Base-by-base conservation (phyloP, 257 asterid genomes). In the Solanum pimpinellifolium region DNA sequence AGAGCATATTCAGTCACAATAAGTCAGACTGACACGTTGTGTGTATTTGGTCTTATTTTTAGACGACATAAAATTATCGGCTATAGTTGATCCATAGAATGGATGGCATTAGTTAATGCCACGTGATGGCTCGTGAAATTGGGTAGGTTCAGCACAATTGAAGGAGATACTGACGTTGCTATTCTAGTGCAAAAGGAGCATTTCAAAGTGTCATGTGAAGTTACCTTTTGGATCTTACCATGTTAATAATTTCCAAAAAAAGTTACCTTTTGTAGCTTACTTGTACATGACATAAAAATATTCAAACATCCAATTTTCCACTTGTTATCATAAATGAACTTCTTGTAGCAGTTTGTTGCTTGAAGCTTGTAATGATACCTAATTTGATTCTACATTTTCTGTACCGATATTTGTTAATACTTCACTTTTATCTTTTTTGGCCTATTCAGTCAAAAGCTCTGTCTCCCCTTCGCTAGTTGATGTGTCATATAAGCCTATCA, bases 391-490 rank as follows among this genome's bases (percentile, higher is more conserved):
- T 80, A 15, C 33, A 46, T 80, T 80, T 78, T 47, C 66, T 80
- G 27, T 27, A 80, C 25, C 42, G 18, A 47, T 16, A 47, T 80
- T 80, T 11, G 7, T 80, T 80, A 29, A 80, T 18, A 27, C 68
- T 80, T 49, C 39, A 23, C 29, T 80, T 80, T 80, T 80, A 31
- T 70, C 9, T 49, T 80, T 59, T 80, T 29, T 80, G 66, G 27
- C 52, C 86, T 66, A 85, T 86, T 87, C 90, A 81, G 46, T 84
- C 5, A 89, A 82, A 81, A 90, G 87, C 73, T 47, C 89, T 27
- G 77, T 87, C 56, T 49, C 92, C 78, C 83, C 89, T 86, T 81
- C 89, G 87, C 85, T 74, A 86, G 47, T 29, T 77, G 92, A 86
- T 83, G 69, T 83, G 27, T 87, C 88, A 16, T 90, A 87, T 29